Evolutionary conservation across 2,329 filamentous ascomycete species (phyloP).

Genomic region (Aspergillus latus): DNA sequence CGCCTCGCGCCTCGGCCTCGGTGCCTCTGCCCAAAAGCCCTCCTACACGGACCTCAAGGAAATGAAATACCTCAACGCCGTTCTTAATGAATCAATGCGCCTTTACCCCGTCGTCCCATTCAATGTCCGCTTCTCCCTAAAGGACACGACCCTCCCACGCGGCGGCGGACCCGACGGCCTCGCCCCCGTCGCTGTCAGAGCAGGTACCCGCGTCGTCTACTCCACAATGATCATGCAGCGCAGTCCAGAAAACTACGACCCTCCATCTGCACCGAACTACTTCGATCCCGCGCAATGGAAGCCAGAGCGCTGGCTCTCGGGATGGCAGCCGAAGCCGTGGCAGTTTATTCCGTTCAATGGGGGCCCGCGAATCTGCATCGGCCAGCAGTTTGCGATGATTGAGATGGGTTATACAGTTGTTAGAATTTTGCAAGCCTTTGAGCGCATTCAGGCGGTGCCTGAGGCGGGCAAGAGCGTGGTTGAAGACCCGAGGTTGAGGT

Average conservation of each 20-base stretch:
- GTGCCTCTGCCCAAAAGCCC: slow-evolving; percentile 47
- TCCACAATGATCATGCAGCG: slow-evolving; percentile 55
- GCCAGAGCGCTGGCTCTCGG: slow-evolving; percentile 52
- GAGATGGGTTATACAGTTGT: slow-evolving; percentile 56
- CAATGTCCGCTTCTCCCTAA: slow-evolving; percentile 71
- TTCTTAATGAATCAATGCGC: slow-evolving; percentile 75
- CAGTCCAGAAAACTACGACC: slow-evolving; percentile 50
- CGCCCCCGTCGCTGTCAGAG: slow-evolving; percentile 47
- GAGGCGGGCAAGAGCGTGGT: slow-evolving; percentile 32
- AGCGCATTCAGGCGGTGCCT: slow-evolving; percentile 36
- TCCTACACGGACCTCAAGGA: slow-evolving; percentile 80
- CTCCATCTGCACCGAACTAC: slow-evolving; percentile 35
- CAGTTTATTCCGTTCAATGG: slow-evolving; percentile 58
- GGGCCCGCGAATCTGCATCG: slow-evolving; percentile 56
- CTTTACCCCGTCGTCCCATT: slow-evolving; percentile 77
- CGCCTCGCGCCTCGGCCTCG: slow-evolving; percentile 62
- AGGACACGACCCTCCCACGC: slow-evolving; percentile 71
- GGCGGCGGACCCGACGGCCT: slow-evolving; percentile 55
- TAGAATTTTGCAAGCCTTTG: slow-evolving; percentile 44
- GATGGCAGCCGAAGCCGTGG: slow-evolving; percentile 55
- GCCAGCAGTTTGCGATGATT: slow-evolving; percentile 60
- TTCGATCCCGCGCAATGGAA: slow-evolving; percentile 47
- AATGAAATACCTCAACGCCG: slow-evolving; percentile 75
- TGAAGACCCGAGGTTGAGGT: slow-evolving; percentile 36
- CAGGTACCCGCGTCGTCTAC: slow-evolving; percentile 51